Base-by-base conservation (phyloP, 768 basidiomycete species). In the Tylopilus rubrobrunneus region DNA sequence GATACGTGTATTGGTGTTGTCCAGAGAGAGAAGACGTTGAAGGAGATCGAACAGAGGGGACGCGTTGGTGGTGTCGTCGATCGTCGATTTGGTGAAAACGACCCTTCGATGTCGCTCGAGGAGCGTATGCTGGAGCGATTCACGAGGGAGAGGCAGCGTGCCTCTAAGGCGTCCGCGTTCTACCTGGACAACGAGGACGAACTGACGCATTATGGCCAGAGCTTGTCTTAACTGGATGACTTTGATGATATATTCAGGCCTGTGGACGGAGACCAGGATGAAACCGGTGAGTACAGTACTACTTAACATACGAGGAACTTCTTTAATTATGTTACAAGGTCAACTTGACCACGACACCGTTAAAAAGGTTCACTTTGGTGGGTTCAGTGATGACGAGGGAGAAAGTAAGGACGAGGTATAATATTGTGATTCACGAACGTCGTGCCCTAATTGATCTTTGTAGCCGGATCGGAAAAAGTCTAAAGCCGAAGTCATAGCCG, bases 41-140 rank as follows among this genome's bases (percentile, higher is more conserved):
- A 93, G 56, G 94, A 98, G 72, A 87, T 84, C 49, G 82, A 92
- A 56, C 82, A 88, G 47, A 87, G 84, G 59, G 85, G 82, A 45
- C 87, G 85, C 58, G 84, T 88, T 10, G 95, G 94, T 6, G 91
- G 94, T 6, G 86, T 99, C 53, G 74, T 95, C 52, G 97, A 99
- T 71, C 82, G 92, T 48, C 87, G 97, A 19, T 98, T 98, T 66
- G 97, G 97, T 73, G 97, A 99, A 80, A 86, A 91, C 65, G 86
- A 98, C 57, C 86, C 94, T 2, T 80, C 85, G 10, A 85, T 98
- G 81, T 86, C 89, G n/a, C 76, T 93, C 31, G 97, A 99, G 68
- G 96, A 98, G 60, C 87, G 93, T 56, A 98, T 98, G 87, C 78
- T 98, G 36, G 94, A 96, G 70, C 87, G 97, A 29, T 98, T 98